phyloP scores from a whole-genome alignment of 2,329 filamentous ascomycete genomes.

The Didymella pomorum region DNA sequence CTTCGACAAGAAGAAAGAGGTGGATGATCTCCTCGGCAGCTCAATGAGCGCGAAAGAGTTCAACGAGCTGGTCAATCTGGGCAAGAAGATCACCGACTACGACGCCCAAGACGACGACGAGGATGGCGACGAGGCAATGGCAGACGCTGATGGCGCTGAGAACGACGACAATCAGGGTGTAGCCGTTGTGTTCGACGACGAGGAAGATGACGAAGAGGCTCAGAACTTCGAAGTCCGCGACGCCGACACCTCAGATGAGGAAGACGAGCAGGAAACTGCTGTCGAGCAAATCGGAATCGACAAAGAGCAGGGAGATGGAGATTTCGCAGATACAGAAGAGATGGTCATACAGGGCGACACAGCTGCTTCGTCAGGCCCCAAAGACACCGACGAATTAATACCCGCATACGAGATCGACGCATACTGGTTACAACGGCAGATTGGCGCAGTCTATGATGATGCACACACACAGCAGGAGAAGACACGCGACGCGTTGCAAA shows the following conservation, averaged over 20 bases:
- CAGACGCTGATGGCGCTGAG: constrained; percentile 71
- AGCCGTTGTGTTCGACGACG: constrained; percentile 94
- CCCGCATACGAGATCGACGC: constrained; percentile 92
- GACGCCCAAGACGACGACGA: constrained; percentile 96
- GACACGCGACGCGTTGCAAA: constrained; percentile 81
- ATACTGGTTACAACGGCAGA: constrained; percentile 94
- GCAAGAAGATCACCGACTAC: constrained; percentile 99
- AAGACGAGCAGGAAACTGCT: constrained; percentile 69
- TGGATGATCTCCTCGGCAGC: constrained; percentile 90
- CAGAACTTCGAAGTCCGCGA: constrained; percentile 88
- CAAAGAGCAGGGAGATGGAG: constrained; percentile 58
- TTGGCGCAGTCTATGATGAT: constrained; percentile 87
- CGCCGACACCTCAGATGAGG: constrained; percentile 79
- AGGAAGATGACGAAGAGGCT: constrained; percentile 79
- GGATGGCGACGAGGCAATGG: constrained; percentile 70
- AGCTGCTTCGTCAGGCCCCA: constrained; percentile 49
- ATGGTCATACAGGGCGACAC: constrained; percentile 81
- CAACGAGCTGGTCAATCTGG: constrained; percentile 93
- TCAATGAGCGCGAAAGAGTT: constrained; percentile 88
- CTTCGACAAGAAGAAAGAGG: constrained; percentile 96
- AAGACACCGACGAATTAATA: constrained; percentile 65
- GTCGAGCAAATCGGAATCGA: constrained; percentile 65
- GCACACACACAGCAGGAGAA: constrained; percentile 94
- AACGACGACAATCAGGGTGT: constrained; percentile 91
- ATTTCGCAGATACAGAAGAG: constrained; percentile 69